phyloP scores from a whole-genome alignment of 2,329 filamentous ascomycete species.

The Talaromyces sp. region DNA sequence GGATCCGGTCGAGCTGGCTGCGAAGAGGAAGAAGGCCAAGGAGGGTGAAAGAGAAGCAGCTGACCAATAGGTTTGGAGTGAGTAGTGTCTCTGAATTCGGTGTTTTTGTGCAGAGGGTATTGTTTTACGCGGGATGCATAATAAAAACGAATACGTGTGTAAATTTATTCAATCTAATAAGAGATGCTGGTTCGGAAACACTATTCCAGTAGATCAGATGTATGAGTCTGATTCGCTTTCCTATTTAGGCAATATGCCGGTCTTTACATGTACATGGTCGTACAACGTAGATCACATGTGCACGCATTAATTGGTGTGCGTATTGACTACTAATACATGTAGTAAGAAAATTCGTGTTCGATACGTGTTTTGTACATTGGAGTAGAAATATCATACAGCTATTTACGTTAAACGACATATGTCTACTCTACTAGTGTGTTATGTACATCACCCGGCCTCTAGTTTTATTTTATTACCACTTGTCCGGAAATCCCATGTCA shows the following conservation, averaged over 20 bases:
- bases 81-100: too few relatives aligned
- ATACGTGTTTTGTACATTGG: neutral
- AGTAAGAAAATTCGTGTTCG: neutral
- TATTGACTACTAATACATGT: neutral
- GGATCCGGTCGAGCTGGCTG: slow-evolving; percentile 55
- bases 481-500: slow-evolving; percentile 68
- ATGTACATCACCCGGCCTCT: neutral
- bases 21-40: slow-evolving; percentile 23
- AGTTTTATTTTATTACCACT: slow-evolving; percentile 23
- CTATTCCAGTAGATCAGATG: neutral
- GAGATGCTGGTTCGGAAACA: neutral
- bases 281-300: neutral
- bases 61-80: neutral
- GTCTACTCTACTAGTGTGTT: neutral
- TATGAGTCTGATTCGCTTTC: neutral
- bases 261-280: neutral
- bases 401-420: neutral
- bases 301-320: neutral
- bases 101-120: too few relatives aligned
- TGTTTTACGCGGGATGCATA: neutral
- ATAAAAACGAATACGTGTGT: neutral
- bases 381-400: neutral
- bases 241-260: neutral
- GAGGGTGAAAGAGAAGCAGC: neutral
- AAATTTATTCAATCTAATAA: neutral